Conservation (phyloP, 257 asterid genomes). For the Ocimum tenuiflorum region DNA sequence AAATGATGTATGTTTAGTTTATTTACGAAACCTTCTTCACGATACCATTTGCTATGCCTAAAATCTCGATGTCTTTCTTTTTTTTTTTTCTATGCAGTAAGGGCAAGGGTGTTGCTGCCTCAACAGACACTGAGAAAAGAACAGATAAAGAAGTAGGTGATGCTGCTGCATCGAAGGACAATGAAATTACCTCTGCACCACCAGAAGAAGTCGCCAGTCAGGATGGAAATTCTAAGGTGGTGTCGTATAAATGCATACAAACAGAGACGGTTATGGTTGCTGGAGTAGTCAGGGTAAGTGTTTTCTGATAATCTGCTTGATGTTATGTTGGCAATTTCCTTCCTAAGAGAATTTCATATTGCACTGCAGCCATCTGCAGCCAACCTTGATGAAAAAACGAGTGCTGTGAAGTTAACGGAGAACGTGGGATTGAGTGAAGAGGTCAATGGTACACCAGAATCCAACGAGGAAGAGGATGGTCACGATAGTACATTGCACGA, state of each 20-base stretch:
- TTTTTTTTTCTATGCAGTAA: conserved; percentile 27
- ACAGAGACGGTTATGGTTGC: conserved; percentile 25
- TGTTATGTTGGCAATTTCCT: not conserved
- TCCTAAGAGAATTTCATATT: not conserved
- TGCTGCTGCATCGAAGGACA: conserved; percentile 26
- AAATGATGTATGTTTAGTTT: not conserved
- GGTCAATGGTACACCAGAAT: conserved; percentile 38
- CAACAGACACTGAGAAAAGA: conserved; percentile 36
- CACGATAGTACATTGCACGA: conserved; percentile 36
- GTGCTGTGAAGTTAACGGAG: conserved; percentile 22
- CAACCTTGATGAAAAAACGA: conserved; percentile 19
- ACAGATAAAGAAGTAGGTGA: conserved; percentile 28
- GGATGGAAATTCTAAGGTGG: conserved; percentile 25
- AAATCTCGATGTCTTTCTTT: not conserved
- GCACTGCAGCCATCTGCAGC: conserved; percentile 30
- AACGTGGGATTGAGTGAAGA: conserved; percentile 35
- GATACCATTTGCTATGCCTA: not conserved
- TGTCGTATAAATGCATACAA: conserved; percentile 28
- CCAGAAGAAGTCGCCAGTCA: conserved; percentile 29
- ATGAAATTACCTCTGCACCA: conserved; percentile 43
- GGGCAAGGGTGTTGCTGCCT: conserved; percentile 35
- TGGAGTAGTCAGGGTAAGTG: conserved; percentile 41
- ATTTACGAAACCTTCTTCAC: not conserved
- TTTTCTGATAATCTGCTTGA: conserved; percentile 2
- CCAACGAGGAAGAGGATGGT: conserved; percentile 35